Base-by-base conservation (phyloP, 495 filamentous ascomycete species). In the Podospora comata region DNA sequence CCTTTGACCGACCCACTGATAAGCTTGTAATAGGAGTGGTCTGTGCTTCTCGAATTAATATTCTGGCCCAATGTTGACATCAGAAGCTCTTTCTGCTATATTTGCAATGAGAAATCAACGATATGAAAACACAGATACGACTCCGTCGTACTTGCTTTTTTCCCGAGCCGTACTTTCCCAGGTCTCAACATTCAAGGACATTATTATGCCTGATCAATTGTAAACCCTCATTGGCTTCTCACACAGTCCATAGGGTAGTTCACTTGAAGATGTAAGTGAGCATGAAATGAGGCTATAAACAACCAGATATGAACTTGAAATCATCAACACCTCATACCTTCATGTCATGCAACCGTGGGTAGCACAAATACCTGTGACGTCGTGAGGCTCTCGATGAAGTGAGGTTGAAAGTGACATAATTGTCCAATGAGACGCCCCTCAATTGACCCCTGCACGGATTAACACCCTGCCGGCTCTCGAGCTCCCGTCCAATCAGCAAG, bases 381-480 rank as follows among this genome's bases (percentile, higher is more conserved):
- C 32, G 61, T 48, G 19, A 32, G n/a, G 19, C 19, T 48, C 32
- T 18, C 9, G 4, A 27, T 48, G n/a, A 34, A 15, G 60, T 26
- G 34, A 53, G 4, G 26, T 63, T 27, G 15, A 68, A 26, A 20
- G 19, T 16, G 11, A 9, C 13, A 18, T 32, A 4, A 26, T 6
- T 57, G 39, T 20, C 71, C 71, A 73, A 73, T 71, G 56, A 68
- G 16, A 61, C 32, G 20, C 1, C 54, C 44, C 23, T 19, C 4
- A 64, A 32, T 32, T 32, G 23, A 54, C 48, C 44, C 20, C 48
- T 61, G 68, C 65, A 53, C 72, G 72, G 70, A 73, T 64, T 71
- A 72, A 72, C 59, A 60, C 70, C 58, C 32, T 30, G 65, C 59
- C 70, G 64, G 20, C 27, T 34, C 53, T 63, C 58, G 20, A 27